Evolutionary conservation across 108 stramenopile genomes (phyloP), one percentile per base, ranked within the genome.

Genomic region (Fragilaria crotonensis): DNA sequence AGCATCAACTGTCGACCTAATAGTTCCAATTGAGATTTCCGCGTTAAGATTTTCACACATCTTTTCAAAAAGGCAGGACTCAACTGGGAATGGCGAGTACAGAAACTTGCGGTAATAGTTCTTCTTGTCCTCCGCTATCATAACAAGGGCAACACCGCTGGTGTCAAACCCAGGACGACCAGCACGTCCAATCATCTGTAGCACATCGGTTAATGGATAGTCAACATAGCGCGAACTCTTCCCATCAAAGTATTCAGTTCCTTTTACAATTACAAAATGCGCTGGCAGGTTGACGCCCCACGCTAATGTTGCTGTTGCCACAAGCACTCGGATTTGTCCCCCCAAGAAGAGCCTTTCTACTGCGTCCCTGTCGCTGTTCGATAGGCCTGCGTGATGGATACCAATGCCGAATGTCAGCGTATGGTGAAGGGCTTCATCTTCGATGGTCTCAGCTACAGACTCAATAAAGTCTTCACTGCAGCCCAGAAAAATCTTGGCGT

Each of bases 131-230:
- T 86, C 93, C 58, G 90, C 80, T 11, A 92, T 95, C 77, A 98
- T 84, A 9, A 99, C 92, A 22, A 93, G 83, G 19, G 99, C 99
- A 30, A 86, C 85, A 46, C 90, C 97, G 62, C 68, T 57, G 19
- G 79, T 80, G 64, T 98, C 97, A 66, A 97, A 99, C 46, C 97
- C 97, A 23, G 99, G 99, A 21, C 99, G 75, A 2, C 96, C 96
- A 4, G 98, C 98, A 20, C 98, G 68, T 1, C 99, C 99, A 68
- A 98, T 97, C 99, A 99, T 99, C 75, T 99, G 99, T 27, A 99
- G 71, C 4, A 98, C 89, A 64, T 99, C 99, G 1, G 99, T 99
- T 56, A 99, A 85, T 29, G 97, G 97, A 62, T 98, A 98, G 64
- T 98, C 97, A 14, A 97, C 95, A 76, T 99, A 99, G 26, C 95